Percentiles rank a stretch among this genome's conserved stretches.
These are phyloP conservation scores for Geotrichum europaeum DNA, from an alignment of 1,139 yeast genomes.

Conservation along the genomic window DNA sequence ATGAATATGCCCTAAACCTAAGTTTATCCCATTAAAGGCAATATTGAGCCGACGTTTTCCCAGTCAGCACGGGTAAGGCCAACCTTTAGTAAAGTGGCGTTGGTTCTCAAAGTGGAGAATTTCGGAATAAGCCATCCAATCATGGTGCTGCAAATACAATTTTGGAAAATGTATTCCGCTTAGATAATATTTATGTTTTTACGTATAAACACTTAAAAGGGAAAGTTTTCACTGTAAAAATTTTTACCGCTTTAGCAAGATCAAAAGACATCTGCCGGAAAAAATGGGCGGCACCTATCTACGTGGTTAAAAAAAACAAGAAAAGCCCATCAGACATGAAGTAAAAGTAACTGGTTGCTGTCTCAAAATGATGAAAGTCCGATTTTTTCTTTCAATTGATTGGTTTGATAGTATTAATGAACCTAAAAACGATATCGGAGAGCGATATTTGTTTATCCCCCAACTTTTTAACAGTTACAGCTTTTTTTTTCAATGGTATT, in stretches of 20 bases:
- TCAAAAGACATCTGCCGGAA: background rate
- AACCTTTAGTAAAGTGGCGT: background rate
- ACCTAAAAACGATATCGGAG: background rate
- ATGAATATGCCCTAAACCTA: background rate
- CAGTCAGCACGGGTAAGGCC: background rate
- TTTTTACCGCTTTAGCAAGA: background rate
- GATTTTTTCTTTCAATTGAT: background rate
- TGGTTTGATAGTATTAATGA: background rate
- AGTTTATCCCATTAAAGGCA: background rate
- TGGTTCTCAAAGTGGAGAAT: background rate
- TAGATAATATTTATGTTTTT: background rate
- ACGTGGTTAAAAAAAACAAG: background rate
- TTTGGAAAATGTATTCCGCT: background rate
- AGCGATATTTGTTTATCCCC: background rate
- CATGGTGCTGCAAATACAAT: background rate
- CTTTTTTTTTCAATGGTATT: background rate
- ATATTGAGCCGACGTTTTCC: background rate
- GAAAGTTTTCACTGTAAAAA: background rate
- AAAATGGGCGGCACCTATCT: background rate
- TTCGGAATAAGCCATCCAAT: background rate
- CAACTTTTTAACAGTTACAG: background rate
- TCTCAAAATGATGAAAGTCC: background rate
- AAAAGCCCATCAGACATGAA: background rate
- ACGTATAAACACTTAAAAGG: background rate
- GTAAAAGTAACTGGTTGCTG: background rate